Evolutionary conservation across 2,329 filamentous ascomycete genomes (phyloP), one percentile per base, ranked within the genome.

Genomic region (Hirsutella rhossiliensis): DNA sequence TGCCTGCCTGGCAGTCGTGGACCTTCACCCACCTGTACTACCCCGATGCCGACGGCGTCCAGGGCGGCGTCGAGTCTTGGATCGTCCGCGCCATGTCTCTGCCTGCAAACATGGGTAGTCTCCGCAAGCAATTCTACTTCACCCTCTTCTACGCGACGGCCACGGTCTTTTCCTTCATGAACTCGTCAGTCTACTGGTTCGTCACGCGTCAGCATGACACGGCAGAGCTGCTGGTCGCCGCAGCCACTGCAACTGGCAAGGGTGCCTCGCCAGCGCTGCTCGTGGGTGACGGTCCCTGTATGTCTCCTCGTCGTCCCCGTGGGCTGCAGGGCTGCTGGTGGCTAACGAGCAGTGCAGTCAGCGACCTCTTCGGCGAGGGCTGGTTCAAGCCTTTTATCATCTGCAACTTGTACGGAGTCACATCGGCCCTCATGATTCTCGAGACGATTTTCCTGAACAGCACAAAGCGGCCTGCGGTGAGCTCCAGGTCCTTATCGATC

Each of bases 371-470:
- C 43, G 67, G 68, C 1, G 58, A 70, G 36, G 69, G 66, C 31
- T 70, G 65, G 60, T 69, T 73, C 56, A 64, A 66, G 47, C 47
- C 63, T 2, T 75, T 70, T 50, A 61, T 62, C 46, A 59, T 73
- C 40, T 51, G 72, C 52, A 72, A 70, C 41, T 48, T 75, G 38
- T 71, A 67, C 53, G 62, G 55, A 9, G 55, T 69, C 44, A 64
- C 65, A 3, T 63, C 69, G 4, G 41, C 64, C 29, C 58, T 73
- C 47, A 70, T 67, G 49, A 48, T 65, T 9, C 45, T 67, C 29
- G 73, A 76, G 59, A 63, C 69, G 0, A 45, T 70, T 30, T 60
- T 64, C 45, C 61, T 76, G 59, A 76, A 76, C 57, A 75, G 70
- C 53, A 72, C 75, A 59, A 70, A 69, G 51, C 66, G 69, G 42